Percentiles rank a stretch among this genome's conserved stretches.
Evolutionary conservation across 192 early-diverging fungal genomes (phyloP).

Genomic region (Helicostylum pulchrum): DNA sequence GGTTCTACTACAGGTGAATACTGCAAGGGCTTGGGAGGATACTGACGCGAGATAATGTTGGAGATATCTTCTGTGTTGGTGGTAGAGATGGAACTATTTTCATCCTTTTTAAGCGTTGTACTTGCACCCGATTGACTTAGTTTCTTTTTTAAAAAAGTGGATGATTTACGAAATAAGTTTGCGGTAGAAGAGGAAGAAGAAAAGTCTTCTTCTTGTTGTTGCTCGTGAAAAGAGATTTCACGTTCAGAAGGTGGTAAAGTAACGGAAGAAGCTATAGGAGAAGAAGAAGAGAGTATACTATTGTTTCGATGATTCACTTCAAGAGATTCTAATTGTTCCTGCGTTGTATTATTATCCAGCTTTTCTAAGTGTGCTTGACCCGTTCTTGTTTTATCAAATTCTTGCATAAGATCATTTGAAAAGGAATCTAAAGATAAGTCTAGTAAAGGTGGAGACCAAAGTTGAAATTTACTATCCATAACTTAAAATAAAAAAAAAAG

Average conservation of each 20-base stretch:
- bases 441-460: slow-evolving; percentile 14
- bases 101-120: slow-evolving; percentile 10
- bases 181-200: not conserved
- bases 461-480: slow-evolving; percentile 2
- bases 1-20: slow-evolving; percentile 12
- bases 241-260: not conserved
- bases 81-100: not conserved
- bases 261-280: slow-evolving; percentile 1
- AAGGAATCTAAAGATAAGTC: slow-evolving; percentile 11
- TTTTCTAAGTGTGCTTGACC: too few species aligned
- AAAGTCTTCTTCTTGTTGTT: not conserved
- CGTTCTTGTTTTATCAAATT: slow-evolving; percentile 8
- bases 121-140: slow-evolving; percentile 1
- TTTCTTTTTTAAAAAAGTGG: slow-evolving; percentile 10
- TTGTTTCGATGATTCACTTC: not conserved
- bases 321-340: too few species aligned
- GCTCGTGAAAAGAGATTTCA: not conserved
- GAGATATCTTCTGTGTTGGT: slow-evolving; percentile 6
- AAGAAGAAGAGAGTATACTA: not conserved
- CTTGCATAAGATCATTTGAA: not conserved
- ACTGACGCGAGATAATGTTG: slow-evolving; percentile 5
- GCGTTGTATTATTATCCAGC: too few species aligned
- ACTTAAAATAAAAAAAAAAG: not conserved
- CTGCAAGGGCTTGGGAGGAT: slow-evolving; percentile 14
- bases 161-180: slow-evolving; percentile 11